Evolutionary conservation across 805 yeast species (phyloP), one percentile per base, ranked within the genome.

Genomic region (Metschnikowia matae): DNA sequence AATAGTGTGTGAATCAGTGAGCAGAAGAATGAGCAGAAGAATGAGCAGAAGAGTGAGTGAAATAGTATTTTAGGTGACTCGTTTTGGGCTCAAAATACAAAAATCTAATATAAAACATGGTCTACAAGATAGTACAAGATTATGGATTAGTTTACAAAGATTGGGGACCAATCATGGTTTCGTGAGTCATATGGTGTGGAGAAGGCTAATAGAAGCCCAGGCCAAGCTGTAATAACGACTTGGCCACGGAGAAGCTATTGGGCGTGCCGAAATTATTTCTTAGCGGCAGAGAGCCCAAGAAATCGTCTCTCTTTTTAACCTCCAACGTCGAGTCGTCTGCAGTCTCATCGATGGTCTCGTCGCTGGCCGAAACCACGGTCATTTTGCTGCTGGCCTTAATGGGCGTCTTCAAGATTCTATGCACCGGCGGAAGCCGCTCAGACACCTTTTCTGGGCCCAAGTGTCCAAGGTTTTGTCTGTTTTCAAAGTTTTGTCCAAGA

Each of bases 171-270:
- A 33, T 13, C 37, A 14, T 32, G 36, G 29, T 23, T 14, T 32
- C 45, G 38, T 42, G 45, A 42, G 20, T 42, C 44, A 32, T 41
- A 41, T 20, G 21, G 41, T 14, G 41, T n/a, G 41, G 13, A 11
- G 8, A 3, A 11, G 45, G 45, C 45, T 37, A 56, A 55, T 53
- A 59, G 49, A 58, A 57, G 40, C 66, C 65, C 61, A 55, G 60
- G 32, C 78, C 77, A 56, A 73, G 68, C 60, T 71, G 77, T 51
- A 73, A 67, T 57, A 73, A 70, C 20, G 76, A 70, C 59, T 71
- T 73, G 36, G 78, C 78, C 48, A 73, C 76, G 45, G 70, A 66
- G 52, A 73, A 73, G 47, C 75, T 69, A 59, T 71, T 73, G 46
- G 78, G 78, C 18, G 78, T 73, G n/a, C 74, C 75, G 48, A 71